Base-by-base conservation (phyloP, 305 asterid species). In the Solanum hybrid region DNA sequence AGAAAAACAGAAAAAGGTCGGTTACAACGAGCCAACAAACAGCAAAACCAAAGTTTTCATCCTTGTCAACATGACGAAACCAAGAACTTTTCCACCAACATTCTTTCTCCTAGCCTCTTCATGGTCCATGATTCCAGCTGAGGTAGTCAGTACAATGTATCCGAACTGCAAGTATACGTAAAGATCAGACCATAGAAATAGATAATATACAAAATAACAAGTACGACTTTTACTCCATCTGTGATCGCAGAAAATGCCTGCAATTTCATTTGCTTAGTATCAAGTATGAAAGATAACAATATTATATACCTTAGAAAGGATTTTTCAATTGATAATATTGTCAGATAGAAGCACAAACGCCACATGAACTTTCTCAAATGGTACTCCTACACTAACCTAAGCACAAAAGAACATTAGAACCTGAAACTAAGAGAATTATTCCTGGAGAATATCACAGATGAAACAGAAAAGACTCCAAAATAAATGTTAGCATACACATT, bases 51-150 rank as follows among this genome's bases (percentile, higher is more conserved):
- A 83, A 41, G 29, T 41, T 37, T 31, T 75, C 75, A 26, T 29
- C 22, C 45, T 75, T 29, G 12, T 22, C 9, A 77, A 76, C 17
- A 82, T 38, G 61, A 37, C 17, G 77, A 88, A 88, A 31, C 86
- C 90, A 15, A 88, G 90, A 88, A 77, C 76, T 12, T 88, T 77
- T 77, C 90, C 86, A 72, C 86, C 90, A 41, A 61, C 77, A 17
- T 88, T 88, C 90, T 77, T 88, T 88, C 86, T 78, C 51, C 90
- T 17, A 7, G 77, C 90, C 72, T 88, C 86, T 29, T 88, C 90
- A 0, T 88, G 90, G 76, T 88, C 90, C 90, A 88, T 88, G 27
- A 88, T 88, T 8, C 87, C 90, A 26, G 90, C 90, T 22, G 90
- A 88, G 13, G 87, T 88, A 31, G 90, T 88, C 57, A 88, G 78